Evolutionary conservation across 2,329 filamentous ascomycete genomes (phyloP), one percentile per base, ranked within the genome.

Genomic region (Monosporascus cannonballus): DNA sequence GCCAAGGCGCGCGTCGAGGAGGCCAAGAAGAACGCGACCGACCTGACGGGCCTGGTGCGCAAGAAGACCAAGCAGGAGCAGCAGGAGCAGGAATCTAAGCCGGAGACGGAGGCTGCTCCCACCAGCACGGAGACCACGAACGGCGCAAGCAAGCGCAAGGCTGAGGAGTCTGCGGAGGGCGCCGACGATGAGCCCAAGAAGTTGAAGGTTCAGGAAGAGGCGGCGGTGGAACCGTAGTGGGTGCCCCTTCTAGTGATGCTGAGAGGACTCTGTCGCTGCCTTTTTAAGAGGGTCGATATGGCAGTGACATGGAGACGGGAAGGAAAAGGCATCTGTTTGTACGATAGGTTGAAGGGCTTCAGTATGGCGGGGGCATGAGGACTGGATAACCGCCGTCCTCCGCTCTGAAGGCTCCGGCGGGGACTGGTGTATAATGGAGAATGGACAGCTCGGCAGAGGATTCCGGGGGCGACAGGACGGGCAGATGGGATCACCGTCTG

Each of bases 1-100:
- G 80, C 83, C 49, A 76, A 83, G 58, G 84, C 83, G 24, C 78
- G 82, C 58, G 75, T 90, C 46, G 83, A 87, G 46, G 86, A 91
- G 65, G 88, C 86, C 27, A 88, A 85, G 62, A 86, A 86, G 71
- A 79, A 75, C 7, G 89, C 89, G 6, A 90, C 80, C 17, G 89
- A 94, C 64, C 73, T 95, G 15, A 83, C 80, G 0, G 80, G 84
- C n/a, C 74, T 93, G 46, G 85, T 93, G 44, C 84, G 86, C 64
- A 92, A 86, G 72, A 84, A 83, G 69, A 61, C 67, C 56, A 74
- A 75, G 64, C 66, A 67, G 9, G 67, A 70, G 53, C 54, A 63
- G 22, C 58, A 60, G 24, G 57, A 67, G 22, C 60, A 57, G 7
- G 56, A 64, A 45, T 55, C 63, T 20, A 60, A 64, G 50, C 55